These are phyloP conservation scores for Acmispon strigosus DNA, from an alignment of 306 rosid genomes.

Conservation along the genomic window DNA sequence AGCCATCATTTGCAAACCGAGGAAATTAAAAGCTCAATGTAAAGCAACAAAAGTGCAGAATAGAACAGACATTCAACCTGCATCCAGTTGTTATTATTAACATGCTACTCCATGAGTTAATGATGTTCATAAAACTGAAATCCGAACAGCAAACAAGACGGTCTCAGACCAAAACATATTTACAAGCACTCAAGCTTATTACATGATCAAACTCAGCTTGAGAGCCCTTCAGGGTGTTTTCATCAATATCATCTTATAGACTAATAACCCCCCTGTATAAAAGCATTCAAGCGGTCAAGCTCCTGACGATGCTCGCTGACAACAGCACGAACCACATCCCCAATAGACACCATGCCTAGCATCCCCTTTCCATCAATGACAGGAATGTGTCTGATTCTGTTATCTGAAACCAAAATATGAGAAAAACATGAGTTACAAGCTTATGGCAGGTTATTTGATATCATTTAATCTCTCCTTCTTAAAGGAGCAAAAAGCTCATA, in stretches of 20 bases:
- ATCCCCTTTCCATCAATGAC: conserved; percentile 62
- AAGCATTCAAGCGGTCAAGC: conserved; percentile 91
- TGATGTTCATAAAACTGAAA: conserved; percentile 2
- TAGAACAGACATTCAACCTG: neutral
- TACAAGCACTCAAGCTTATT: conserved; percentile 56
- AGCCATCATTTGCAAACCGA: neutral
- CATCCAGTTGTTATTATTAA: conserved; percentile 29
- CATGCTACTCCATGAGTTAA: conserved; percentile 13
- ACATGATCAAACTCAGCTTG: conserved; percentile 30
- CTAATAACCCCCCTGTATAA: conserved; percentile 93
- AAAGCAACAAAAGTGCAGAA: neutral
- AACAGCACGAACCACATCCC: conserved; percentile 97
- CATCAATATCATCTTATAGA: conserved; percentile 29
- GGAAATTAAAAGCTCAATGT: neutral
- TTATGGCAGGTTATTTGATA: neutral
- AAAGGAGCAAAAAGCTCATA: neutral
- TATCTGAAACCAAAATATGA: conserved; percentile 38
- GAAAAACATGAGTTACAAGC: neutral
- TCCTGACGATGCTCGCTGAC: conserved; percentile 95
- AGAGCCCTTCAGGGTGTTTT: conserved; percentile 22
- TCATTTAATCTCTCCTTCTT: neutral
- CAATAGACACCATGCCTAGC: conserved; percentile 99
- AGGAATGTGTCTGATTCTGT: conserved; percentile 98
- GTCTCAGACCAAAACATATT: conserved; percentile 32
- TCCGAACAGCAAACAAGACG: conserved; percentile 24